Conservation (phyloP, 345 rosid species). For the Pseudoturritis turrita region DNA sequence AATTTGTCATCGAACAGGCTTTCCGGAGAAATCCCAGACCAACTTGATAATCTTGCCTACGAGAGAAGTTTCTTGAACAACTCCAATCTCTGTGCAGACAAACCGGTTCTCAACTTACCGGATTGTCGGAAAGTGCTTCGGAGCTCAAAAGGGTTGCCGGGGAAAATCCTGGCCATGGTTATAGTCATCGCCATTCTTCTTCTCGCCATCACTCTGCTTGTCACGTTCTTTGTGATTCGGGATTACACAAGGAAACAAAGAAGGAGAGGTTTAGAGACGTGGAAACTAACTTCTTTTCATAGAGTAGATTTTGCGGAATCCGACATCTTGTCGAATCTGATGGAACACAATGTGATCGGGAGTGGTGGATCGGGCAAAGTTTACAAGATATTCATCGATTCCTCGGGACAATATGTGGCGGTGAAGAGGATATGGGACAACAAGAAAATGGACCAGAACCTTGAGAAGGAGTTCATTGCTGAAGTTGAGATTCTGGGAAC, state of each 20-base stretch:
- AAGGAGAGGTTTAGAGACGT: constrained; percentile 37
- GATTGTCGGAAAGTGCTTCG: constrained; percentile 35
- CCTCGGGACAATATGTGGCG: constrained; percentile 55
- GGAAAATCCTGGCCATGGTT: constrained; percentile 46
- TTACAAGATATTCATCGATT: constrained; percentile 43
- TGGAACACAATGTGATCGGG: constrained; percentile 73
- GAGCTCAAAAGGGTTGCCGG: constrained; percentile 34
- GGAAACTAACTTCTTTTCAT: constrained; percentile 88
- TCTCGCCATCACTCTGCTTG: constrained; percentile 25
- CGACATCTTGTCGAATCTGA: constrained; percentile 53
- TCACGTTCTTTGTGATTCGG: constrained; percentile 41
- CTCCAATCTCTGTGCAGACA: constrained; percentile 51
- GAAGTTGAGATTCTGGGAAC: constrained; percentile 77
- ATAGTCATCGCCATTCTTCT: constrained; percentile 37
- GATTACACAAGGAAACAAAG: constrained; percentile 43
- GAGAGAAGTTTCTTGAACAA: constrained; percentile 70
- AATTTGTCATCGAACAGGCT: constrained; percentile 72
- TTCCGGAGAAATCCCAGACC: constrained; percentile 55
- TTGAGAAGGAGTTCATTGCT: constrained; percentile 69
- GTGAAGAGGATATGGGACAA: constrained; percentile 80
- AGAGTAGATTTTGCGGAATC: constrained; percentile 58
- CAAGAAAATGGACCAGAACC: constrained; percentile 44
- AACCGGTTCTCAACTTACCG: constrained; percentile 50
- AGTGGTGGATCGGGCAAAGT: constrained; percentile 94
- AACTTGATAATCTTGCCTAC: constrained; percentile 54